Conservation (phyloP, 306 rosid species). For the Acmispon strigosus region DNA sequence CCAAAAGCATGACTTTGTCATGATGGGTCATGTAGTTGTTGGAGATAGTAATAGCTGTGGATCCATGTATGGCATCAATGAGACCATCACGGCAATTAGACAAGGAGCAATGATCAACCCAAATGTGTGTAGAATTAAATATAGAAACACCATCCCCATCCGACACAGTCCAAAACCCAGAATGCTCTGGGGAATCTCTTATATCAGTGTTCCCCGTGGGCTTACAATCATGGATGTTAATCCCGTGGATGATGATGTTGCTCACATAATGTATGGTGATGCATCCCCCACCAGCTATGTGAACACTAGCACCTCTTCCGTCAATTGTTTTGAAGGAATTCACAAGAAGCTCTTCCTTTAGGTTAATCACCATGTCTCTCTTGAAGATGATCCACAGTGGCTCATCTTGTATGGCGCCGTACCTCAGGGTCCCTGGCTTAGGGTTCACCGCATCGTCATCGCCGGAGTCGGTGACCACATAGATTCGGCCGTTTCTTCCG, state of each 20-base stretch:
- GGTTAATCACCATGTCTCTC: conserved; percentile 70
- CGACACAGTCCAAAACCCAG: conserved; percentile 65
- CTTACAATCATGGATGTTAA: conserved; percentile 78
- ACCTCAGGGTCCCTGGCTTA: conserved; percentile 60
- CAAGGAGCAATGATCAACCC: conserved; percentile 84
- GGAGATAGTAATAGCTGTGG: conserved; percentile 75
- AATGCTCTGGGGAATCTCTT: conserved; percentile 64
- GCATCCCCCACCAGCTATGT: conserved; percentile 74
- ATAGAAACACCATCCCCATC: conserved; percentile 86
- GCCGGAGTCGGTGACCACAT: conserved; percentile 53
- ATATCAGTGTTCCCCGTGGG: conserved; percentile 52
- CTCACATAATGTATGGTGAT: conserved; percentile 60
- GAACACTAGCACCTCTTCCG: conserved; percentile 89
- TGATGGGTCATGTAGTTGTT: conserved; percentile 89
- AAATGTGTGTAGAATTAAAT: conserved; percentile 43
- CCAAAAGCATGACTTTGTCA: conserved; percentile 90
- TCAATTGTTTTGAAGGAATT: conserved; percentile 88
- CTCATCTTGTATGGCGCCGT: conserved; percentile 77
- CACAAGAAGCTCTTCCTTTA: conserved; percentile 62
- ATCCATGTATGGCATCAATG: conserved; percentile 84
- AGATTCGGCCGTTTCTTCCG: conserved; percentile 61
- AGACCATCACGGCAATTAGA: conserved; percentile 79
- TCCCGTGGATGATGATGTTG: conserved; percentile 75
- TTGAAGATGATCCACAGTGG: conserved; percentile 83
- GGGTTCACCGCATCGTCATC: conserved; percentile 73